Evolutionary conservation across 1,139 yeast species (phyloP).

Genomic region (Geotrichum fermentans): DNA sequence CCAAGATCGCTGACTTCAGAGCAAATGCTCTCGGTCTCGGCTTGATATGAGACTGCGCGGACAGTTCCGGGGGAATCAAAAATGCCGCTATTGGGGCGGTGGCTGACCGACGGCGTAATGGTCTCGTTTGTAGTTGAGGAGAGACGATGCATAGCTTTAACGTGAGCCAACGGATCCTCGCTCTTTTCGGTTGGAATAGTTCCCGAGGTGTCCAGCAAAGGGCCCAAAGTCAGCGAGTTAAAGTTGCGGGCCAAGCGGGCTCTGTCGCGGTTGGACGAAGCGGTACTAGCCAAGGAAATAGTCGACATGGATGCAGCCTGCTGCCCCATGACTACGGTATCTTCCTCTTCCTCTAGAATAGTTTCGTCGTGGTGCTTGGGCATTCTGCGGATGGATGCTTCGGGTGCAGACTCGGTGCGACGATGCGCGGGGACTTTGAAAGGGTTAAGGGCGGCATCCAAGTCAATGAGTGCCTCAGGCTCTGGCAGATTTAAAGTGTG

Average conservation of each 20-base stretch:
- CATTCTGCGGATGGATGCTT: constrained; percentile 17
- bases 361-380: constrained; percentile 22
- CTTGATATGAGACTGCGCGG: background rate
- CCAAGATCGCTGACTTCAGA: background rate
- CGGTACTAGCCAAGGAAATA: constrained; percentile 18
- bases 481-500: constrained; percentile 4
- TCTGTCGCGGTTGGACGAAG: constrained; percentile 21
- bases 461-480: constrained; percentile 29
- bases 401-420: constrained; percentile 33
- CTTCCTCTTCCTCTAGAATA: constrained; percentile 24
- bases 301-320: constrained; percentile 23
- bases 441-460: constrained; percentile 35
- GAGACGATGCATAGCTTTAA: constrained; percentile 9
- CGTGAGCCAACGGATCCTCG: background rate
- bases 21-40: background rate
- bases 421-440: constrained; percentile 27
- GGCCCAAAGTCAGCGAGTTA: constrained; percentile 20
- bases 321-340: constrained; percentile 17
- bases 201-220: background rate
- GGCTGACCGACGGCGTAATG: constrained; percentile 13
- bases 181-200: background rate
- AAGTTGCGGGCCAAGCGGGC: constrained; percentile 22
- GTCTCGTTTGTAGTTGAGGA: constrained; percentile 18
- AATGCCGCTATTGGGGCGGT: constrained; percentile 3
- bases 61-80: constrained; percentile 8